A percentile compares a stretch with the other conserved stretches of the same genome.
These are phyloP conservation scores for Gloeopeniophorella convolvens DNA, from an alignment of 768 basidiomycete genomes.

Conservation along the genomic window DNA sequence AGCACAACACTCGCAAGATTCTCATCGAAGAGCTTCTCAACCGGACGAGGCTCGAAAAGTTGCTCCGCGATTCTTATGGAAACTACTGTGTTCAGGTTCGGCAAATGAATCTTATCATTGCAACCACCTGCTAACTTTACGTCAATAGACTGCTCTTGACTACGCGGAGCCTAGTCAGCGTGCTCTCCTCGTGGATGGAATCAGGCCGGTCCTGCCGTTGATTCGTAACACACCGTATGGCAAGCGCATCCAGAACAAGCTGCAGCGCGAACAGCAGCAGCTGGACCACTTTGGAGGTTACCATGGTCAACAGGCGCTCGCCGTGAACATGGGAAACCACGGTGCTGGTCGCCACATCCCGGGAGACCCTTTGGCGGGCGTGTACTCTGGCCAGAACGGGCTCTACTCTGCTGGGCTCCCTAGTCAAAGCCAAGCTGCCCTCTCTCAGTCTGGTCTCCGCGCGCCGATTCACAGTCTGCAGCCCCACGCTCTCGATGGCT, in stretches of 20 bases:
- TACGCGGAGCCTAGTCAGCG: conserved; percentile 96
- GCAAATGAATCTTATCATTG: conserved; percentile 7
- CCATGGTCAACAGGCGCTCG: conserved; percentile 52
- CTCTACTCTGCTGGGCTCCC: conserved; percentile 58
- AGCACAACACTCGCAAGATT: conserved; percentile 88
- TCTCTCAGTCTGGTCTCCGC: conserved; percentile 21
- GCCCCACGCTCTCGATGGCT: conserved; percentile 71
- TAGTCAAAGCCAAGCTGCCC: conserved; percentile 47
- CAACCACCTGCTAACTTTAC: conserved; percentile 1
- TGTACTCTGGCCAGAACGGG: conserved; percentile 56
- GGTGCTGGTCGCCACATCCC: conserved; percentile 50
- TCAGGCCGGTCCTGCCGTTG: conserved; percentile 95
- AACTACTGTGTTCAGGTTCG: conserved; percentile 90
- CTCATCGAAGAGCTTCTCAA: conserved; percentile 94
- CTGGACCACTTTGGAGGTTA: conserved; percentile 60
- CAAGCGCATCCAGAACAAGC: conserved; percentile 97
- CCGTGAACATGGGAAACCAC: conserved; percentile 48
- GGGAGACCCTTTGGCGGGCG: conserved; percentile 50
- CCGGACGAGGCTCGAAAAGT: conserved; percentile 89
- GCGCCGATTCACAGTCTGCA: conserved; percentile 55
- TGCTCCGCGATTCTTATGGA: conserved; percentile 92
- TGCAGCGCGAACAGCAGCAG: conserved; percentile 77
- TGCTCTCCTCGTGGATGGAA: conserved; percentile 89
- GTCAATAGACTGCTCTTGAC: conserved; percentile 90
- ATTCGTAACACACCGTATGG: conserved; percentile 99